Percentiles rank a stretch among this genome's conserved stretches.
Evolutionary conservation across 805 yeast species (phyloP).

Genomic region (Starmerella vaccinii): DNA sequence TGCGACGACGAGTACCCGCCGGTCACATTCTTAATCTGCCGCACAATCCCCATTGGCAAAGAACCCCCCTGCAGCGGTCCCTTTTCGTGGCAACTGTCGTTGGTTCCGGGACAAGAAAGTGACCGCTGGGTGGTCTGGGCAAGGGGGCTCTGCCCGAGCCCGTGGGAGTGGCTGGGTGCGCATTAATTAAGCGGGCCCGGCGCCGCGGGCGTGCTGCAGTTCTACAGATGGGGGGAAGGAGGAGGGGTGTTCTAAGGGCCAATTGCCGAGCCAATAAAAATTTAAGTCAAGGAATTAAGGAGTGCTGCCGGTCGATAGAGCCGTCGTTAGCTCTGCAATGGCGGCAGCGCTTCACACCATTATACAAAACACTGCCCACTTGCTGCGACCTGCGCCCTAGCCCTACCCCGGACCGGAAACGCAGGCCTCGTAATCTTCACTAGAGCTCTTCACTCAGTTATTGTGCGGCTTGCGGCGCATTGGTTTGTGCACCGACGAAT

Average conservation of each 20-base stretch:
- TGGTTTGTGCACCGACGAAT: background rate
- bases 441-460: background rate
- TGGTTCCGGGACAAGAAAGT: background rate
- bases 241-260: no score
- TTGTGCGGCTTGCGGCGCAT: background rate
- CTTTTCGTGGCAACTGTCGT: background rate
- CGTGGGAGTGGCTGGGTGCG: slow-evolving; percentile 6
- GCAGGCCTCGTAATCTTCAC: background rate
- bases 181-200: background rate
- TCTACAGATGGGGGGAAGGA: no score
- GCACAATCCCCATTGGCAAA: slow-evolving; percentile 58
- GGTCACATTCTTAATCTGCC: slow-evolving; percentile 79
- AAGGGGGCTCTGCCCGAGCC: background rate
- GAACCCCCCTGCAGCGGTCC: background rate
- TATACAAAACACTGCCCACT: background rate
- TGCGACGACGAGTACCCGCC: slow-evolving; percentile 83
- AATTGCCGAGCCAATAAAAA: no score
- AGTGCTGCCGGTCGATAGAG: no score
- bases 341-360: no score
- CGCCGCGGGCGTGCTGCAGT: background rate
- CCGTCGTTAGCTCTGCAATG: no score
- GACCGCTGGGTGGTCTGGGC: slow-evolving; percentile 4
- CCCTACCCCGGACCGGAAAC: slow-evolving; percentile 5
- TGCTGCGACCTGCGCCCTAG: background rate
- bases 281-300: no score